These are phyloP conservation scores for Wickerhamomyces queroliae DNA, from an alignment of 805 yeast species.

Conservation along the genomic window DNA sequence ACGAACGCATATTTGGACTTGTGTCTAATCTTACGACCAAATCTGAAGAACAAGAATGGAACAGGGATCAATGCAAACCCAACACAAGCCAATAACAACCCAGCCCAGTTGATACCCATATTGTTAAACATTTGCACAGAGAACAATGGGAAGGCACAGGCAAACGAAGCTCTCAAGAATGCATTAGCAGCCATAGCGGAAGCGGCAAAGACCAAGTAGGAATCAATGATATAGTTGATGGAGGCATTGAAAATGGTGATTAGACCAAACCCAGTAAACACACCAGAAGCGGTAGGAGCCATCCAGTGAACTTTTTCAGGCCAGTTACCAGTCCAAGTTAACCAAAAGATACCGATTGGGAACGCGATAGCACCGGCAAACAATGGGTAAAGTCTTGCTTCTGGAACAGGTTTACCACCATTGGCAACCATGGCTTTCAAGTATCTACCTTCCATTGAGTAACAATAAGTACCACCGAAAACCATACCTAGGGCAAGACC, in stretches of 20 bases:
- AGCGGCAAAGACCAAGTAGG: slow-evolving; percentile 67
- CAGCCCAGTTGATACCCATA: slow-evolving; percentile 78
- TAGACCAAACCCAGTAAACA: slow-evolving; percentile 63
- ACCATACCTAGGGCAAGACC: slow-evolving; percentile 67
- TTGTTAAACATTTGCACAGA: slow-evolving; percentile 63
- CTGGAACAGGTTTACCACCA: slow-evolving; percentile 64
- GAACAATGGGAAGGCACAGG: slow-evolving; percentile 69
- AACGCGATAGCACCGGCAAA: slow-evolving; percentile 64
- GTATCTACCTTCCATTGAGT: slow-evolving; percentile 50
- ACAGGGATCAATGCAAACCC: slow-evolving; percentile 55
- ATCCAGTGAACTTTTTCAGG: slow-evolving; percentile 71
- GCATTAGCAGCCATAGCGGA: slow-evolving; percentile 76
- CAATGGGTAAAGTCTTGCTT: slow-evolving; percentile 74
- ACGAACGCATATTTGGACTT: slow-evolving; percentile 53
- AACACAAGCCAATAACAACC: slow-evolving; percentile 60
- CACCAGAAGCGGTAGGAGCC: slow-evolving; percentile 65
- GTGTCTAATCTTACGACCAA: slow-evolving; percentile 48
- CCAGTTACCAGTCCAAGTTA: slow-evolving; percentile 84
- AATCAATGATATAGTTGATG: slow-evolving; percentile 67
- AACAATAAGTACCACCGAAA: slow-evolving; percentile 48
- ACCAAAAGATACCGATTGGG: slow-evolving; percentile 79
- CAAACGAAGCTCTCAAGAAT: slow-evolving; percentile 60
- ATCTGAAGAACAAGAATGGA: slow-evolving; percentile 39
- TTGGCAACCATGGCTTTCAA: slow-evolving; percentile 40
- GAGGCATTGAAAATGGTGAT: slow-evolving; percentile 64